Percentiles rank a stretch among this genome's conserved stretches.
Evolutionary conservation across 495 filamentous ascomycete species (phyloP).

Genomic region (Penicillium odoratum): DNA sequence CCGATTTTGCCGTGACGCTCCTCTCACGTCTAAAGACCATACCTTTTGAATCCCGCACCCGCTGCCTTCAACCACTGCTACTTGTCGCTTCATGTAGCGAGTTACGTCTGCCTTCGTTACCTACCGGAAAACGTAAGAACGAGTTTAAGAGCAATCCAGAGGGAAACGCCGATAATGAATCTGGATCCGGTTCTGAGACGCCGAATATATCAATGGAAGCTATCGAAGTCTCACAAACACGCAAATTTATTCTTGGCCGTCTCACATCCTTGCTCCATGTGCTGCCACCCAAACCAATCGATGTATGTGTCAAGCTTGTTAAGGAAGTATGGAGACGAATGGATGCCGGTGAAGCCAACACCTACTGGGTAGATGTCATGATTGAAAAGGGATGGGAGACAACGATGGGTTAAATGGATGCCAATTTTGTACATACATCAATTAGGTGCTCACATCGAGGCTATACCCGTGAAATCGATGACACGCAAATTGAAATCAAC

Average conservation of each 20-base stretch:
- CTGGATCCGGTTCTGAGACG: conserved; percentile 18
- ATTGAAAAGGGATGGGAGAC: conserved; percentile 59
- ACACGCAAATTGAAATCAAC: too few species aligned
- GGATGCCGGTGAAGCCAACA: conserved; percentile 42
- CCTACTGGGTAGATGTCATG: conserved; percentile 60
- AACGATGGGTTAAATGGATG: conserved; percentile 47
- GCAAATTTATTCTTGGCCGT: conserved; percentile 48
- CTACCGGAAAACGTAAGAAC: background rate
- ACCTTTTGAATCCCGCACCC: conserved; percentile 53
- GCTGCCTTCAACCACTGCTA: conserved; percentile 55
- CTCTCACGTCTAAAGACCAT: conserved; percentile 51
- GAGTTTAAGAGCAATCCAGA: background rate
- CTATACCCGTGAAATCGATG: background rate
- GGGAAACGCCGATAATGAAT: background rate
- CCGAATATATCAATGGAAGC: conserved; percentile 45
- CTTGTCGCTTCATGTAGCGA: conserved; percentile 52
- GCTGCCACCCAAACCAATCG: conserved; percentile 54
- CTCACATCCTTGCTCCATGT: conserved; percentile 48
- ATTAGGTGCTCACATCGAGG: too few species aligned
- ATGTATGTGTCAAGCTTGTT: conserved; percentile 47
- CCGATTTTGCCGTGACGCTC: conserved; percentile 53
- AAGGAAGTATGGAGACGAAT: conserved; percentile 53
- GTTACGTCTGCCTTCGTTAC: conserved; percentile 40
- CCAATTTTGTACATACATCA: too few species aligned
- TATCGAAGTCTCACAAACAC: conserved; percentile 46